Evolutionary conservation across 73 alveolate genomes (phyloP), one percentile per base, ranked within the genome.

Genomic region (Paramecium tetraurelia): DNA sequence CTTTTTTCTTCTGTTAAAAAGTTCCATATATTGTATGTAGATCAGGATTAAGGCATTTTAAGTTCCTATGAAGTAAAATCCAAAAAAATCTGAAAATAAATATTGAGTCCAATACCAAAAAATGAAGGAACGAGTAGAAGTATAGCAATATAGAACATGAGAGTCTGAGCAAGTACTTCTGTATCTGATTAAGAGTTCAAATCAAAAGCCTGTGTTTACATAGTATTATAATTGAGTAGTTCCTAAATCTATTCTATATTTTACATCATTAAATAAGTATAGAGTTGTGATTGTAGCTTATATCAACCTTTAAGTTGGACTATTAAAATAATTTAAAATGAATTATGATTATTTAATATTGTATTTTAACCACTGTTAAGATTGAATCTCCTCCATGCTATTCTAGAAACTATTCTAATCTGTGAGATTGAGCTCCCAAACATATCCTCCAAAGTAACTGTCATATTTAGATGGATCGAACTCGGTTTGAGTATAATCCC

Each of bases 381-480:
- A 41, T 24, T 44, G 21, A 3, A 80, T 44, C 10, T 40, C n/a
- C 0, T 41, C 5, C 6, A 22, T 1, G 46, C 35, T 80, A 21
- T 80, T 9, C 4, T 11, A 1, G 3, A 43, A 43, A 5, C 75
- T 63, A 1, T 11, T 11, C 21, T 40, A 1, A 24, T 80, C 14
- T 20, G 70, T 80, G n/a, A 80, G 31, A 48, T 80, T 35, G 3
- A 80, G 29, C 5, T 40, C 57, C 90, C 90, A 80, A 18, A 46
- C 72, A 44, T 80, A 80, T 44, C 90, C 90, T 12, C 90, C 90
- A 80, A 44, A 80, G 4, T 80, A 48, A 24, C 31, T 46, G 24
- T 40, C 8, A 44, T 44, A 80, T 21, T 41, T 27, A 24, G 76
- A 44, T 2, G 90, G 90, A 46, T 80, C 68, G 5, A 44, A 43